Base-by-base conservation (phyloP, 2,329 filamentous ascomycete species). In the Aureobasidium musti region DNA sequence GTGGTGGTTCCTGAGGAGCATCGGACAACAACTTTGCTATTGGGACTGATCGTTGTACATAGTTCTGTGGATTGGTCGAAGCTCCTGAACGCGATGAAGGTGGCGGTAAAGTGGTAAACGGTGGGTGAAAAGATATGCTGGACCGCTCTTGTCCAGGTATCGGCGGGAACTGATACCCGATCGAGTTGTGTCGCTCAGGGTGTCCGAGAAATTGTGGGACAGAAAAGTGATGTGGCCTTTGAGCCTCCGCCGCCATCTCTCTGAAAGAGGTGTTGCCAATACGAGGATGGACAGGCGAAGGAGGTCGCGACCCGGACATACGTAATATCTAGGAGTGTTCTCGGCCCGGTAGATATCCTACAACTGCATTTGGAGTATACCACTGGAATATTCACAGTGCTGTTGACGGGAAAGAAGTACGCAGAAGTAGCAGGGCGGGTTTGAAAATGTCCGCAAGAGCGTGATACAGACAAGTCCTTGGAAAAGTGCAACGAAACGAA, bases 241-340 rank as follows among this genome's bases (percentile, higher is more conserved):
- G 80, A 66, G 77, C 79, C 71, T 81, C 79, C 37, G 80, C 80
- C 80, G 82, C 82, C 67, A 74, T 74, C 74, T 74, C 68, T 69
- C 74, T 67, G 66, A 52, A 41, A 35, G 74, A 71, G 71, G 70
- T 72, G 70, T 72, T 73, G 60, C 73, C 70, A 69, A 74, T 75
- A 67, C 77, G 75, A 67, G 77, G 76, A 76, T 79, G 78, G 68
- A 79, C 72, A 70, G 78, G 77, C 73, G 79, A 73, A 69, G 77
- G 74, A 33, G 72, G 72, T 54, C 68, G 61, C 23, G 71, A 67
- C 37, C 70, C 71, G 68, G 73, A 73, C 74, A 75, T 75, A 39
- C 66, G 66, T 67, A 30, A 49, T 39, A 37, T 47, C 47, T 59
- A 41, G n/a, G 28, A 35, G 59, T 63, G 17, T 61, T 63, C 17